Evolutionary conservation across 169 alveolate genomes (phyloP).

Genomic region (Sarcocystis neurona): DNA sequence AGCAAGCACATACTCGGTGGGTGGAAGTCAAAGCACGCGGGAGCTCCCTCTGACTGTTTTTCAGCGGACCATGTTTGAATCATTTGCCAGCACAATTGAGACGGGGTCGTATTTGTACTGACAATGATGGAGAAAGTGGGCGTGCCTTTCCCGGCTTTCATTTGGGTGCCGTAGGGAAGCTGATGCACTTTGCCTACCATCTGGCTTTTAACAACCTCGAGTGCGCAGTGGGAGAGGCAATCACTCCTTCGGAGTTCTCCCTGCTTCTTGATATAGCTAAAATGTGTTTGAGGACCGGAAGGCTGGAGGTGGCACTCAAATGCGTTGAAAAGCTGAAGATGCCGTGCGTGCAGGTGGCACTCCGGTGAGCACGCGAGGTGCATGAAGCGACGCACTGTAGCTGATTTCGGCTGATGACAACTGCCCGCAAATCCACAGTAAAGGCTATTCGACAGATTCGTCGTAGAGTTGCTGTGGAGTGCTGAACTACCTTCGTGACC

Average conservation of each 20-base stretch:
- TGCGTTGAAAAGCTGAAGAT: neutral
- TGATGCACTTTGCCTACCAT: slow-evolving; percentile 21
- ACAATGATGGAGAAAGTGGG: neutral
- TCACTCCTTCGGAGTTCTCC: neutral
- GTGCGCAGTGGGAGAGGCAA: neutral
- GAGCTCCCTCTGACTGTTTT: neutral
- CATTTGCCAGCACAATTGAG: neutral
- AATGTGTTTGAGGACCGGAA: slow-evolving; percentile 1
- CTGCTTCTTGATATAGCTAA: neutral
- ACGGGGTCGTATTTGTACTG: neutral
- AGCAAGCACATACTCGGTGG: neutral
- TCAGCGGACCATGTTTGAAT: neutral
- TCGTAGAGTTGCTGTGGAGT: too few relatives aligned
- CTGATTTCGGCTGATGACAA: too few relatives aligned
- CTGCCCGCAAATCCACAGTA: too few relatives aligned
- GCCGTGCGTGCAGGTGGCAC: slow-evolving; percentile 18
- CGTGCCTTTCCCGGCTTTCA: neutral
- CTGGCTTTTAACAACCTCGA: slow-evolving; percentile 1
- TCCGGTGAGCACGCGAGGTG: slow-evolving; percentile 22
- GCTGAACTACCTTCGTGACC: too few relatives aligned
- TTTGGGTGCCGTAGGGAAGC: neutral
- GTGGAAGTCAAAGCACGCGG: neutral
- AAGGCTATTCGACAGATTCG: too few relatives aligned
- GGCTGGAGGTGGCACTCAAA: slow-evolving; percentile 31
- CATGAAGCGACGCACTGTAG: too few relatives aligned